These are phyloP conservation scores for Tothia fuscella DNA, from an alignment of 2,329 filamentous ascomycete genomes.

Conservation along the genomic window DNA sequence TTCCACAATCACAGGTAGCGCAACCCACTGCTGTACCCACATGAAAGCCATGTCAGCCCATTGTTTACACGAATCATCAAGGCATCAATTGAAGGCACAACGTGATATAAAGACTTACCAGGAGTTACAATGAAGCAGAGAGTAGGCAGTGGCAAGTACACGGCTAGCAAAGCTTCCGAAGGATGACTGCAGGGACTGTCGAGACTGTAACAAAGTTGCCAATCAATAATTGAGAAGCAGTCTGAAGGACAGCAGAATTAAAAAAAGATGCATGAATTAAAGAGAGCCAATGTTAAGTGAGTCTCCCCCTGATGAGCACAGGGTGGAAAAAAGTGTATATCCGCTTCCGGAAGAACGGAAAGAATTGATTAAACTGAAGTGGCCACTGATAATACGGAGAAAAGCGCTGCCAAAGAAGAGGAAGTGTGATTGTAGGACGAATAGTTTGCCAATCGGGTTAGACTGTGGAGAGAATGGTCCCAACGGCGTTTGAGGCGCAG, in stretches of 20 bases:
- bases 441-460: neutral
- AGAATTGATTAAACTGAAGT: neutral
- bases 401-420: neutral
- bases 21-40: constrained; percentile 32
- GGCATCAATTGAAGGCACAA: neutral
- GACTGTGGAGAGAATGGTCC: neutral
- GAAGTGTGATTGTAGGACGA: neutral
- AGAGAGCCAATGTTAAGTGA: neutral
- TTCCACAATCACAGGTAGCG: constrained; percentile 27
- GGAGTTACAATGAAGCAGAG: neutral
- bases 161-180: neutral
- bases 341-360: neutral
- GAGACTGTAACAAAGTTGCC: neutral
- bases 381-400: neutral
- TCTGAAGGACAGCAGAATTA: neutral
- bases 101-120: neutral
- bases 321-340: neutral
- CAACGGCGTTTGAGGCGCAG: neutral
- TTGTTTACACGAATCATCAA: constrained; percentile 15
- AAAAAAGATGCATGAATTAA: neutral
- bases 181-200: neutral
- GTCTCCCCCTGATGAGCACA: neutral
- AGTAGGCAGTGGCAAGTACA: neutral
- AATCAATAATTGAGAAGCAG: neutral
- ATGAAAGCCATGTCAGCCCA: constrained; percentile 31